Percentiles rank a stretch among this genome's conserved stretches.
Evolutionary conservation across 805 yeast species (phyloP).

Genomic region (Starmerella sp.): DNA sequence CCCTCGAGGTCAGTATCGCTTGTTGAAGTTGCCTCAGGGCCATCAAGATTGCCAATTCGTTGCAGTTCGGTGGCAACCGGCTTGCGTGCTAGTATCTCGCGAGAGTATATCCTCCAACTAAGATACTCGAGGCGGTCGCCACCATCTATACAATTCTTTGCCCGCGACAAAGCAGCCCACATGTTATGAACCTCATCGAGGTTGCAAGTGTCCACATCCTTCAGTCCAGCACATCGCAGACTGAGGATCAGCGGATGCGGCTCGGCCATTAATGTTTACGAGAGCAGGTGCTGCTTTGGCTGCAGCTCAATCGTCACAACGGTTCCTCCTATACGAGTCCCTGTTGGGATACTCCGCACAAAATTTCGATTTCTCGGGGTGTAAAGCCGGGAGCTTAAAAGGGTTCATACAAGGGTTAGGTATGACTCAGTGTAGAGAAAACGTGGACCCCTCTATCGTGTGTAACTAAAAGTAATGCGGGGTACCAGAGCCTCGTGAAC

Average conservation of each 20-base stretch:
- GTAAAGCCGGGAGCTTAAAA: not conserved
- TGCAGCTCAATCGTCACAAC: not conserved
- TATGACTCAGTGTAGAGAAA: not conserved
- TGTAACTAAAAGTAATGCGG: not conserved
- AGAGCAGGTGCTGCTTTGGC: not conserved
- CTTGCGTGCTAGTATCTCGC: constrained; percentile 13
- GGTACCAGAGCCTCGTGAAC: not conserved
- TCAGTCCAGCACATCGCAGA: constrained; percentile 20
- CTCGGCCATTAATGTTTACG: constrained; percentile 10
- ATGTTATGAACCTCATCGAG: constrained; percentile 21
- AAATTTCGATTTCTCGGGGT: not conserved
- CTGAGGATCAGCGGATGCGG: constrained; percentile 19
- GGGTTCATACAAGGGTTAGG: not conserved
- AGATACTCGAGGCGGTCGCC: constrained; percentile 23
- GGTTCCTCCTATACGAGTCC: not conserved
- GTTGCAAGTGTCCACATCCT: constrained; percentile 20
- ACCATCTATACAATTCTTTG: constrained; percentile 20
- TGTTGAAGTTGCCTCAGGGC: not conserved
- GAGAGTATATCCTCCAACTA: constrained; percentile 24
- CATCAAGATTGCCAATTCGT: not conserved
- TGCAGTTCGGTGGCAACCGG: not conserved
- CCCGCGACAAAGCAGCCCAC: constrained; percentile 23
- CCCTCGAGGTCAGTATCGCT: not conserved
- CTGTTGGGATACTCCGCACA: constrained; percentile 1
- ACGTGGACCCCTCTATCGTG: not conserved